Evolutionary conservation across 2,329 filamentous ascomycete genomes (phyloP).

Genomic region (Fusarium algeriense): DNA sequence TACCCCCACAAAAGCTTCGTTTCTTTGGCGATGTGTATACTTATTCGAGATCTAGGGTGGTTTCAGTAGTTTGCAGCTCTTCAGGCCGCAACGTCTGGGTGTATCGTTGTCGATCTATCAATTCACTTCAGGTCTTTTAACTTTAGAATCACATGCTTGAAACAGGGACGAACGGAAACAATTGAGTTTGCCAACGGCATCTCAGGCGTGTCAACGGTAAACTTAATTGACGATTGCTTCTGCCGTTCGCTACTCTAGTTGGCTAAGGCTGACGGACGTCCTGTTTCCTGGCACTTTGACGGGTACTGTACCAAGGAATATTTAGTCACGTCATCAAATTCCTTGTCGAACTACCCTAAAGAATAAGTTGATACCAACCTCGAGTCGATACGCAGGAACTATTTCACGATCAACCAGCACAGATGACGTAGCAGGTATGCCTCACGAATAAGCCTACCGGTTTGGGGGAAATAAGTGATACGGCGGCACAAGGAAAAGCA

Average conservation of each 20-base stretch:
- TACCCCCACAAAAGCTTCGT: constrained; percentile 11
- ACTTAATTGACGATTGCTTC: constrained; percentile 8
- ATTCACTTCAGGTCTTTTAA: background rate
- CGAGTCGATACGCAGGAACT: background rate
- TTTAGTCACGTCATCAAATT: constrained; percentile 3
- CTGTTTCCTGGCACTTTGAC: background rate
- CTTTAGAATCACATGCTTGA: background rate
- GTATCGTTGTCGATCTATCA: constrained; percentile 10
- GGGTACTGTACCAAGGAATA: constrained; percentile 11
- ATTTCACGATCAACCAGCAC: background rate
- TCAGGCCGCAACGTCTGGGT: background rate
- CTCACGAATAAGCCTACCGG: background rate
- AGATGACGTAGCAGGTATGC: background rate
- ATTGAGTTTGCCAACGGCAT: constrained; percentile 22
- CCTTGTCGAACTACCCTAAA: constrained; percentile 8
- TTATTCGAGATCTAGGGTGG: constrained; percentile 10
- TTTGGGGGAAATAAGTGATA: background rate
- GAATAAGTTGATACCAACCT: background rate
- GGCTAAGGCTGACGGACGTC: constrained; percentile 5
- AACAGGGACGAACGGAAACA: background rate
- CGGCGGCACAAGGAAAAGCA: constrained; percentile 23
- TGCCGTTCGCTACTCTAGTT: background rate
- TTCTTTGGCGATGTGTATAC: constrained; percentile 18
- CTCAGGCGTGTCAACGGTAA: constrained; percentile 14
- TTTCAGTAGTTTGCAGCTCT: constrained; percentile 9